Percentiles rank a stretch among this genome's conserved stretches.
phyloP scores from a whole-genome alignment of 176 grass and related monocot species.

The Saccharum officinarum region DNA sequence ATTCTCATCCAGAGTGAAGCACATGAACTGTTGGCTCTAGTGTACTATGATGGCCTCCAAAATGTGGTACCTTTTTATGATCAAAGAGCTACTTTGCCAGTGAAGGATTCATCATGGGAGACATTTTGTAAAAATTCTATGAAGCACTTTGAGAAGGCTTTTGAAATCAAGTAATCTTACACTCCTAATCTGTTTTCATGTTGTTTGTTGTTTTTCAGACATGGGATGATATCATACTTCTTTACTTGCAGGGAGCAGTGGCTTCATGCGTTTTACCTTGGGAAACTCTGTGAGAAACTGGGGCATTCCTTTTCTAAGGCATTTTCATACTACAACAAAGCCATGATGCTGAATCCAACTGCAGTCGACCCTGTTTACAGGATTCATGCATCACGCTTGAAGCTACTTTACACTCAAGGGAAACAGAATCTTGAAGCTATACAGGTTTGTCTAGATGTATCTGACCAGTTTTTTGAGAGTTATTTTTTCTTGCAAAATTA shows the following conservation, averaged over 20 bases:
- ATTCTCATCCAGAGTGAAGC: constrained; percentile 68
- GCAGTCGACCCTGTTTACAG: constrained; percentile 96
- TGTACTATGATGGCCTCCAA: constrained; percentile 94
- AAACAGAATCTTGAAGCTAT: constrained; percentile 74
- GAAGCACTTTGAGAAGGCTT: constrained; percentile 93
- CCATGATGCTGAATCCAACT: constrained; percentile 74
- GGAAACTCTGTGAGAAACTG: constrained; percentile 96
- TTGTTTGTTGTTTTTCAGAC: constrained; percentile 22
- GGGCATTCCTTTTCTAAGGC: constrained; percentile 71
- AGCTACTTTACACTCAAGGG: constrained; percentile 88
- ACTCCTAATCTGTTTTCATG: constrained; percentile 13
- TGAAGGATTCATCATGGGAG: constrained; percentile 82
- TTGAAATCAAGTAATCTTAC: constrained; percentile 74
- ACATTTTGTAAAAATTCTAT: constrained; percentile 79
- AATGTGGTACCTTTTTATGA: constrained; percentile 99
- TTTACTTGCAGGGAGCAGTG: constrained; percentile 70
- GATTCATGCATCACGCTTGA: constrained; percentile 93
- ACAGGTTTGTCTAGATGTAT: constrained; percentile 59
- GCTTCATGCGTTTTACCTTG: constrained; percentile 98
- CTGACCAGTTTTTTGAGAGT: constrained; percentile 1
- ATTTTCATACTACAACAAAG: constrained; percentile 86
- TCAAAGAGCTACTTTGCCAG: constrained; percentile 83
- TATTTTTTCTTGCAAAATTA: constrained; percentile 11
- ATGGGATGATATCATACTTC: constrained; percentile 30
- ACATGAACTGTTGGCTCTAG: constrained; percentile 91